These are phyloP conservation scores for Podaxis sp. DNA, from an alignment of 768 basidiomycete genomes.

Conservation along the genomic window DNA sequence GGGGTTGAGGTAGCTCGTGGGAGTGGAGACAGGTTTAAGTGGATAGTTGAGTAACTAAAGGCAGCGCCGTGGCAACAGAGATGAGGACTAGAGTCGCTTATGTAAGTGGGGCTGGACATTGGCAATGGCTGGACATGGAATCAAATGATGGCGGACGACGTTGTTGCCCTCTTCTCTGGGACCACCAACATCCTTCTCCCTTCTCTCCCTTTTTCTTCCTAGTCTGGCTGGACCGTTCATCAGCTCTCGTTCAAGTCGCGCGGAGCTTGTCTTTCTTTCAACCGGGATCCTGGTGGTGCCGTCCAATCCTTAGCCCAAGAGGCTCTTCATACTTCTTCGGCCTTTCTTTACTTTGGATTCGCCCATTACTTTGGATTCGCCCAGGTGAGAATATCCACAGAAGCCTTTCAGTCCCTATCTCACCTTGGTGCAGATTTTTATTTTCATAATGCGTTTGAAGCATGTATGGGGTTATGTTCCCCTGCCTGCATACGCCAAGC, in stretches of 20 bases:
- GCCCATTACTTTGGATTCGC: neutral
- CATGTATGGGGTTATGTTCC: slow-evolving; percentile 34
- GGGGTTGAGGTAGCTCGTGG: slow-evolving; percentile 6
- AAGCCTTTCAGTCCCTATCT: neutral
- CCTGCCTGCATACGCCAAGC: slow-evolving; percentile 24
- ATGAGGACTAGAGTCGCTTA: slow-evolving; percentile 11
- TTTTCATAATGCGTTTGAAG: slow-evolving; percentile 22
- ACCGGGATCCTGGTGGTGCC: slow-evolving; percentile 5
- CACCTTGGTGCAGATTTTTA: neutral
- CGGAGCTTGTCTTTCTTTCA: neutral
- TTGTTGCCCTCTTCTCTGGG: slow-evolving; percentile 11
- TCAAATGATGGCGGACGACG: slow-evolving; percentile 5
- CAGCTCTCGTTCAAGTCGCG: slow-evolving; percentile 15
- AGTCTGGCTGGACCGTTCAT: slow-evolving; percentile 21
- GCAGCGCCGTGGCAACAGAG: slow-evolving; percentile 11
- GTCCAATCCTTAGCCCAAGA: neutral
- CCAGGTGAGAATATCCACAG: neutral
- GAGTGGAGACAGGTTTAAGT: neutral
- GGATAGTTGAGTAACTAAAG: neutral
- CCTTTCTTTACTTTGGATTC: neutral
- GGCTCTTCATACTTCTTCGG: neutral
- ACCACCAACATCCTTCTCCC: slow-evolving; percentile 15
- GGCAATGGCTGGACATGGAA: neutral
- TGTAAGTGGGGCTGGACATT: neutral
- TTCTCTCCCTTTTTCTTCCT: slow-evolving; percentile 18